A percentile compares a stretch with the other conserved stretches of the same genome.
These are phyloP conservation scores for Pseudocercospora vitis DNA, from an alignment of 2,329 filamentous ascomycete genomes.

Conservation along the genomic window DNA sequence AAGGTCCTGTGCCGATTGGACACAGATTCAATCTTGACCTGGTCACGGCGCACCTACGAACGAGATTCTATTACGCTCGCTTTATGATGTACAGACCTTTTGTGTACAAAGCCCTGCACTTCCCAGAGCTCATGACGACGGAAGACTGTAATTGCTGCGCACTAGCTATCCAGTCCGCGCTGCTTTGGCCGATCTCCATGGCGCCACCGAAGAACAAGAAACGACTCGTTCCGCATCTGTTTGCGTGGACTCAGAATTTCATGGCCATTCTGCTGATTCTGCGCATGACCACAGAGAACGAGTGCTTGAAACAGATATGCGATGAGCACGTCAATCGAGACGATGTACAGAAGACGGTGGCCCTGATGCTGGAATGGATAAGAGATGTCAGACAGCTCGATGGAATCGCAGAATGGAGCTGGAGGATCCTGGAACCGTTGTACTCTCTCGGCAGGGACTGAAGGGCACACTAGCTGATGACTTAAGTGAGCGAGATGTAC, in stretches of 20 bases:
- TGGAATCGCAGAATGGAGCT: constrained; percentile 57
- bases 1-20: constrained; percentile 46
- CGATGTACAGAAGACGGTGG: constrained; percentile 54
- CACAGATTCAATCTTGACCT: constrained; percentile 58
- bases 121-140: constrained; percentile 54
- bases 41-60: constrained; percentile 58
- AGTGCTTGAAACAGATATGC: constrained; percentile 53
- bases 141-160: constrained; percentile 58
- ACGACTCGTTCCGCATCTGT: constrained; percentile 58
- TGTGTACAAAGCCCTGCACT: constrained; percentile 60
- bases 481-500: no score
- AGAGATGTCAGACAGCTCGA: constrained; percentile 58
- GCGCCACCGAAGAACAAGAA: constrained; percentile 59
- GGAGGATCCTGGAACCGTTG: constrained; percentile 52
- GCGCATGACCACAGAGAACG: constrained; percentile 55
- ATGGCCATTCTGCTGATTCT: constrained; percentile 59
- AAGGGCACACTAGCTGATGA: background rate
- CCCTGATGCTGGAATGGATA: constrained; percentile 60
- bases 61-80: constrained; percentile 60
- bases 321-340: constrained; percentile 48
- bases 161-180: constrained; percentile 57
- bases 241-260: constrained; percentile 64
- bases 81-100: constrained; percentile 60
- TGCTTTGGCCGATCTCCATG: constrained; percentile 62
- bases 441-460: constrained; percentile 32